phyloP scores from a whole-genome alignment of 2,329 filamentous ascomycete species.

The Cadophora sp. region DNA sequence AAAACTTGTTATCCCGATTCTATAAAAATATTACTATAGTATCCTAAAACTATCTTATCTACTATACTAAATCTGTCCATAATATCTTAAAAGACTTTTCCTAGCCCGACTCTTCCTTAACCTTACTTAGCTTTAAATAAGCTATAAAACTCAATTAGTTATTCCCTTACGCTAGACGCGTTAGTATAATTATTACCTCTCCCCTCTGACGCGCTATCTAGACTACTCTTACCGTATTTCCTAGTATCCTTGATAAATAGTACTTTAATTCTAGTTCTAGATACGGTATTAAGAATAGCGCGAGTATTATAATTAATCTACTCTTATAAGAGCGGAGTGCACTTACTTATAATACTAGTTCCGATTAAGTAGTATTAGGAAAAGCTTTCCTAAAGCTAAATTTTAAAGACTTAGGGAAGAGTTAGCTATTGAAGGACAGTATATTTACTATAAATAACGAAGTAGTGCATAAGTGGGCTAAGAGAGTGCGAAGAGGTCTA shows the following conservation, averaged over 20 bases:
- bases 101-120: background rate
- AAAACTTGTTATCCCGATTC: background rate
- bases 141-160: background rate
- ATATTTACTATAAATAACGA: background rate
- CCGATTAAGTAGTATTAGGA: background rate
- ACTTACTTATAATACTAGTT: background rate
- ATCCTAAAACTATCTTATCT: background rate
- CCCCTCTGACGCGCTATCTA: background rate
- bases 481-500: background rate
- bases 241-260: background rate
- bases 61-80: background rate
- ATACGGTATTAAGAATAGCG: background rate
- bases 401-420: background rate
- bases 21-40: background rate
- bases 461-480: background rate
- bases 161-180: background rate
- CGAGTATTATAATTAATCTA: background rate
- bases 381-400: background rate
- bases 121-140: background rate
- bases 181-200: background rate
- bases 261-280: background rate
- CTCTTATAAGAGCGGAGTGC: background rate
- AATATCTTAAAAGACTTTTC: background rate
- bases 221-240: background rate
- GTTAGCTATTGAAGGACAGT: background rate